Conservation (phyloP, 495 filamentous ascomycete species). For the Trichoderma orchidacearum region DNA sequence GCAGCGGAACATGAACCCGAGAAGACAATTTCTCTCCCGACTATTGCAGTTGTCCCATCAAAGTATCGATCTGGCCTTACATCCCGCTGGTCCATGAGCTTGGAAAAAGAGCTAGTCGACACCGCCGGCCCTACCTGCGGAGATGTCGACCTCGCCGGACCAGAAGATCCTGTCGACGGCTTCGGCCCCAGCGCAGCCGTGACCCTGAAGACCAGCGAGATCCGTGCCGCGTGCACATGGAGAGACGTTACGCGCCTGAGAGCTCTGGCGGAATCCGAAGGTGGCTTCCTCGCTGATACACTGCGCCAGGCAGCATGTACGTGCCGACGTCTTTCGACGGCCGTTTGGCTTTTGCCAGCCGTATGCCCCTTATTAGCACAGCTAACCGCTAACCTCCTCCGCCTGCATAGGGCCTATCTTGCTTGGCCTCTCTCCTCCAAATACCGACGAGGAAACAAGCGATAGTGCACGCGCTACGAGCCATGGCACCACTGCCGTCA, state of each 20-base stretch:
- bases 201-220: conserved; percentile 19
- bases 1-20: too few species aligned
- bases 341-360: conserved; percentile 1
- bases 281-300: conserved; percentile 70
- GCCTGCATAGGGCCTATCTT: conserved; percentile 57
- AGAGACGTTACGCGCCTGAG: conserved; percentile 50
- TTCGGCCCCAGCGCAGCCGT: background rate
- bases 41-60: background rate
- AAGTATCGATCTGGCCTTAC: background rate
- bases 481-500: conserved; percentile 7
- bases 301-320: conserved; percentile 74
- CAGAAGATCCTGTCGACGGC: background rate
- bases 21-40: background rate
- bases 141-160: background rate
- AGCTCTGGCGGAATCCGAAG: conserved; percentile 52
- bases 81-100: too few species aligned
- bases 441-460: conserved; percentile 1
- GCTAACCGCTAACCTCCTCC: conserved; percentile 6
- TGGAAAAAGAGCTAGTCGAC: background rate
- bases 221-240: conserved; percentile 53
- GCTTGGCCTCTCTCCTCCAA: conserved; percentile 36
- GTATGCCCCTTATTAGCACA: background rate
- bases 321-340: conserved; percentile 25
- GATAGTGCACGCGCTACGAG: conserved; percentile 1
- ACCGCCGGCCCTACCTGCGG: background rate